Base-by-base conservation (phyloP, 306 rosid genomes). In the Cyclanthera cordifolia region DNA sequence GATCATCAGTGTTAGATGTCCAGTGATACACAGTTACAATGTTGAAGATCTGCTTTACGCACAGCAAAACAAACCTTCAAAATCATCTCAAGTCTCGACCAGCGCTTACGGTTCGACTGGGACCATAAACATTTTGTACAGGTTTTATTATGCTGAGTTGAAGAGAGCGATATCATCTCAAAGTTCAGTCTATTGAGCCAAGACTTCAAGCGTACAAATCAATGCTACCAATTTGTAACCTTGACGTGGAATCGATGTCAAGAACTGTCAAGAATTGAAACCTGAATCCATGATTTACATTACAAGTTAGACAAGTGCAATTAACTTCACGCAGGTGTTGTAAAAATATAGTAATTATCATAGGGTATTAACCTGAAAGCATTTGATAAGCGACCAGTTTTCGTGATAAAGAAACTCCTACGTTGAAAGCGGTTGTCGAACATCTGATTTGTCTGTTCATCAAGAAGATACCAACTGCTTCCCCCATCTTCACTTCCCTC, bases 401-500 rank as follows among this genome's bases (percentile, higher is more conserved):
- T 76, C 30, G 78, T 72, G 67, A 89, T 73, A 60, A 53, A 72
- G 80, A 73, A 93, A 49, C 89, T 72, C 73, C 69, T 80, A 34
- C 88, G 82, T 73, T 84, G 95, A 70, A 81, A 89, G 69, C 95
- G 96, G 65, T 72, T 71, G 45, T 79, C 82, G 30, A 93, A 93
- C 34, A 65, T 69, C 48, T 93, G 91, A 27, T 84, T 79, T 72
- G 76, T 81, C 72, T 70, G 96, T 81, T 80, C 67, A 78, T 89
- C 96, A 79, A 93, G 72, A 55, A 82, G 75, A 37, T 78, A 75
- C 98, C 98, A 93, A 49, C 73, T 93, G 25, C 77, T 74, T 37
- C 93, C 96, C 27, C 81, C 84, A 75, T 93, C 91, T 61, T 78
- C 73, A 77, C 96, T 93, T 41, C 94, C 91, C 82, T 93, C 96